A percentile compares a stretch with the other conserved stretches of the same genome.
Evolutionary conservation across 768 basidiomycete species (phyloP).

Genomic region (Rhizopogon vesiculosus): DNA sequence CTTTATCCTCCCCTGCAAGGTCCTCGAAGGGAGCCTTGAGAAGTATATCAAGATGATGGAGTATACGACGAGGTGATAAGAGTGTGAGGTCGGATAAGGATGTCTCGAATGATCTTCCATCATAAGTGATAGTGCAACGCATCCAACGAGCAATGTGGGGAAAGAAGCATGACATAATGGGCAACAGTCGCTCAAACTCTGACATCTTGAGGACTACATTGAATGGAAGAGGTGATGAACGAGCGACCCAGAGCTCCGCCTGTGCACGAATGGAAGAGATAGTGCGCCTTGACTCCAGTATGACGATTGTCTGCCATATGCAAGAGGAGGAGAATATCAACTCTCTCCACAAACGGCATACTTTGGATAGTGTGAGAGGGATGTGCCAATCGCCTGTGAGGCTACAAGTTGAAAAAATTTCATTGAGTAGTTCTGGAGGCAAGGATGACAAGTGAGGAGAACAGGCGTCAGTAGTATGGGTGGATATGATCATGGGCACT

Average conservation of each 20-base stretch:
- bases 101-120: slow-evolving; percentile 26
- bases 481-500: background rate
- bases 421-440: slow-evolving; percentile 59
- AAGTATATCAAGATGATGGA: slow-evolving; percentile 25
- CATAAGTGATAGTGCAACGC: slow-evolving; percentile 40
- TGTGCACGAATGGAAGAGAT: slow-evolving; percentile 39
- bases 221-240: slow-evolving; percentile 50
- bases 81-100: slow-evolving; percentile 18
- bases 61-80: slow-evolving; percentile 12
- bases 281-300: slow-evolving; percentile 38
- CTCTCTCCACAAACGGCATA: slow-evolving; percentile 57
- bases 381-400: slow-evolving; percentile 39
- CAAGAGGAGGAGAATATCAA: slow-evolving; percentile 50
- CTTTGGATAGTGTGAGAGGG: slow-evolving; percentile 44
- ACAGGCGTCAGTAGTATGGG: background rate
- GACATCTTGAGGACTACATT: slow-evolving; percentile 47
- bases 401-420: slow-evolving; percentile 48
- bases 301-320: slow-evolving; percentile 55
- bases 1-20: slow-evolving; percentile 9
- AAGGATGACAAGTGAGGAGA: slow-evolving; percentile 25
- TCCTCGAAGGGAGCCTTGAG: slow-evolving; percentile 20
- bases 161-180: slow-evolving; percentile 61
- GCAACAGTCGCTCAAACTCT: slow-evolving; percentile 48
- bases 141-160: slow-evolving; percentile 56
- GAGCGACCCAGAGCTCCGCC: slow-evolving; percentile 48